Conservation (phyloP, 2,329 filamentous ascomycete genomes). For the Fusarium pseudoanthophilum region DNA sequence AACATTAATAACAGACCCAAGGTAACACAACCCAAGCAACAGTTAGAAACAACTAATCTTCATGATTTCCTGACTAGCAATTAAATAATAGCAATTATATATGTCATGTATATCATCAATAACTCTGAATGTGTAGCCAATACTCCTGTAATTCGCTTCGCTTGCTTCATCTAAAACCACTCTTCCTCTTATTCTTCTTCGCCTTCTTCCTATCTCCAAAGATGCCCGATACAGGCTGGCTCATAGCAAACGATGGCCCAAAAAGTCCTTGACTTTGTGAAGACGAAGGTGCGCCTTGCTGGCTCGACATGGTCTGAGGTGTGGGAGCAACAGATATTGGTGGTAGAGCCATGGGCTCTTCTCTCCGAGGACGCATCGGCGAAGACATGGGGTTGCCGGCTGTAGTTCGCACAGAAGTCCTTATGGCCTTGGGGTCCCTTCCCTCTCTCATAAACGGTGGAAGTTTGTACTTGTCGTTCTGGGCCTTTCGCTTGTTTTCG, state of each 20-base stretch:
- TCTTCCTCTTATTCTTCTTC: constrained; percentile 58
- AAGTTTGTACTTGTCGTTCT: constrained; percentile 49
- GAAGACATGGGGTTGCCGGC: constrained; percentile 11
- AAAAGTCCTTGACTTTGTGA: constrained; percentile 49
- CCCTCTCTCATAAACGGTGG: constrained; percentile 44
- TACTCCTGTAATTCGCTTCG: neutral
- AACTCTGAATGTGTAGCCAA: neutral
- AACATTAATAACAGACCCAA: neutral
- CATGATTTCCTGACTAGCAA: neutral
- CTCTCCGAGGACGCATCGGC: constrained; percentile 20
- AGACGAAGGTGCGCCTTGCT: constrained; percentile 47
- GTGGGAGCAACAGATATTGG: constrained; percentile 31
- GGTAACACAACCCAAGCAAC: neutral
- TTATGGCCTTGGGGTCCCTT: constrained; percentile 28
- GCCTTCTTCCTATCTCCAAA: constrained; percentile 58
- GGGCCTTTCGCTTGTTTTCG: constrained; percentile 49
- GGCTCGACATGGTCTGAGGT: constrained; percentile 51
- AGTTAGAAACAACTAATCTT: neutral
- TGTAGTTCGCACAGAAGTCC: neutral
- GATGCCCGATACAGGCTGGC: constrained; percentile 57
- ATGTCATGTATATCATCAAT: neutral
- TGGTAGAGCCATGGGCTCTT: constrained; percentile 27
- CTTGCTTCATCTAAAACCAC: constrained; percentile 52
- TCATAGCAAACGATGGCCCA: constrained; percentile 54
- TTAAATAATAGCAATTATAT: neutral